Evolutionary conservation across 2,329 filamentous ascomycete genomes (phyloP), one percentile per base, ranked within the genome.

Genomic region (Fusarium sp.): DNA sequence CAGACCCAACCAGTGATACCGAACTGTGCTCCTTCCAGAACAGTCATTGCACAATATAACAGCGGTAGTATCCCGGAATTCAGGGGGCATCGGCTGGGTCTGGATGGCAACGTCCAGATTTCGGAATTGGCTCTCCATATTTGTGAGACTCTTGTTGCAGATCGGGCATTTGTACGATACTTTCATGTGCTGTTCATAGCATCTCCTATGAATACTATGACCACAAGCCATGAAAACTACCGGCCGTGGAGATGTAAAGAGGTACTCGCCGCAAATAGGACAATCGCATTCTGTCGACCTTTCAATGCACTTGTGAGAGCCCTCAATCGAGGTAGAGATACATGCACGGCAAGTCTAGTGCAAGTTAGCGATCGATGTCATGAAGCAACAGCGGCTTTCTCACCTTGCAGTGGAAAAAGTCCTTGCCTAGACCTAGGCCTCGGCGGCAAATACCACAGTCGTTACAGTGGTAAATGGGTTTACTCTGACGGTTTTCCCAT

Each of bases 351-450:
- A 99, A 74, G 90, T 95, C 91, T 94, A 70, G 15, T 27, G 18
- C 24, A 40, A 47, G 32, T 58, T 24, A 72, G 46, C 29, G 50
- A 25, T 53, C 27, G 25, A 22, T 29, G 38, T 44, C 11, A 45
- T 20, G 22, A 14, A 14, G 24, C 15, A 15, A 40, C n/a, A 10
- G 30, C 10, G 45, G 10, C 12, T 47, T 27, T 74, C 82, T 79
- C 83, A 95, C 94, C 88, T 97, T 97, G 91, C 96, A 99, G 81
- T 99, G 96, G 77, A 97, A 95, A 79, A 97, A 99, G 78, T 99
- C 96, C 78, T 97, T 98, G 6, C 96, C 95, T 30, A 99, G 84
- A 2, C 96, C 96, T 79, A 94, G 89, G 2, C 96, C 96, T 61
- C 95, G 91, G 63, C 96, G 89, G 78, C 96, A 99, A 66, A 99